phyloP scores from a whole-genome alignment of 2,329 filamentous ascomycete genomes.

The Aureobasidium sp. region DNA sequence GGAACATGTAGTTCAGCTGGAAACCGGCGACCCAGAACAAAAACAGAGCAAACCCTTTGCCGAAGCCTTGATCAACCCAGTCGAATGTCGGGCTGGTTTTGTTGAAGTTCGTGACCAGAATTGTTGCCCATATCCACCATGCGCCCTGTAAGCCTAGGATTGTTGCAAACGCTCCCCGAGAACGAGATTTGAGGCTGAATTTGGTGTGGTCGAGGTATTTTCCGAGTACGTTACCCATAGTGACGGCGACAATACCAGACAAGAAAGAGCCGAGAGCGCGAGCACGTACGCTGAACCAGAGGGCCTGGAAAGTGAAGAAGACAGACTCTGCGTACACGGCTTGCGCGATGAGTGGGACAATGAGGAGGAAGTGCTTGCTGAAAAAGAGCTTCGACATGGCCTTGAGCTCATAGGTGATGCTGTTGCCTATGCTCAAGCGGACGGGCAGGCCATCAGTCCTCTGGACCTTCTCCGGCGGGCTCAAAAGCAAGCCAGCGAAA shows the following conservation, averaged over 20 bases:
- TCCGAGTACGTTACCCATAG: constrained; percentile 59
- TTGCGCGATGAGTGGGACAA: constrained; percentile 62
- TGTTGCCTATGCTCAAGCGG: constrained; percentile 50
- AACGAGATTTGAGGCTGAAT: constrained; percentile 48
- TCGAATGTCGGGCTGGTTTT: constrained; percentile 55
- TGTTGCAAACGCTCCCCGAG: constrained; percentile 48
- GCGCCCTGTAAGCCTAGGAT: constrained; percentile 55
- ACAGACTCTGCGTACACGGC: constrained; percentile 66
- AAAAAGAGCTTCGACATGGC: constrained; percentile 54
- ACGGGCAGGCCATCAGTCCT: constrained; percentile 59
- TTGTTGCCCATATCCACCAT: constrained; percentile 66
- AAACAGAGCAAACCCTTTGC: constrained; percentile 59
- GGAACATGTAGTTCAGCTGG: constrained; percentile 66
- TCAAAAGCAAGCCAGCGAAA: constrained; percentile 58
- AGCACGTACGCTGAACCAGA: constrained; percentile 65
- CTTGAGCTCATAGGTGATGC: constrained; percentile 54
- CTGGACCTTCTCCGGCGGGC: constrained; percentile 54
- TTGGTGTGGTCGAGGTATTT: constrained; percentile 55
- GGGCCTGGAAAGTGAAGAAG: constrained; percentile 54
- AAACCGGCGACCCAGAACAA: constrained; percentile 61
- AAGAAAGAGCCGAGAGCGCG: constrained; percentile 65
- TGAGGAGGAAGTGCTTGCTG: constrained; percentile 54
- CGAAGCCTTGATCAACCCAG: constrained; percentile 59
- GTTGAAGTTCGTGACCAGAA: constrained; percentile 56
- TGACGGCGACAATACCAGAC: constrained; percentile 60